Evolutionary conservation across 164 flowering plant species (phyloP), one percentile per base, ranked within the genome.

Genomic region (Umbilicus rupestris): DNA sequence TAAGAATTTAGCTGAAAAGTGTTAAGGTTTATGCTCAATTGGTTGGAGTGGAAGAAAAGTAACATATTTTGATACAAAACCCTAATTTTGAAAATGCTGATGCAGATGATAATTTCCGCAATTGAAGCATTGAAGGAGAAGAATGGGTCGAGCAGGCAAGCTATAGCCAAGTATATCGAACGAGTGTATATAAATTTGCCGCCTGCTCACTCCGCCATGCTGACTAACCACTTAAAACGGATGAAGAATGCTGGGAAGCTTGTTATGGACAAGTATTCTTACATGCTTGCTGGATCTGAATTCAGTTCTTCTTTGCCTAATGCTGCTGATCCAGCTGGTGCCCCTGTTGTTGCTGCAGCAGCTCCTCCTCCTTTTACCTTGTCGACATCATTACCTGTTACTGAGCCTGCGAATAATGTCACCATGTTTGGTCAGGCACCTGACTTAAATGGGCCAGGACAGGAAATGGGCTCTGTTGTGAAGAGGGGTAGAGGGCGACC

Each of bases 71-170:
- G 15, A 19, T 44, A 3, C 3, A 19, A 44, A 44, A n/a, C 52
- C 52, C 52, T 47, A 47, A 47, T 47, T 45, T 19, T 47, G 9
- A 24, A 2, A 24, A 24, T 52, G 10, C 29, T 22, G 33, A 52
- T 68, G 31, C 63, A 87, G 90, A 88, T 88, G 94, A 88, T 88
- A 65, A 55, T 64, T 3, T 63, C 81, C 1, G 94, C 90, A 12
- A 83, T 88, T 31, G 62, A 59, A 20, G 77, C 79, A 22, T 52
- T 86, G 74, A 80, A 78, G 37, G 86, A 84, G 70, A 75, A 9
- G n/a, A 65, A 75, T 26, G 95, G 95, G 63, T 86, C 95, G 26
- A 88, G 91, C 69, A 82, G 64, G 68, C 70, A 47, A 58, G 87
- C 90, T 2, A 86, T 86, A 46, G 80, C 83, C 0, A 85, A 82